Evolutionary conservation across 169 alveolate species (phyloP).

Genomic region (Amoebophrya sp.): DNA sequence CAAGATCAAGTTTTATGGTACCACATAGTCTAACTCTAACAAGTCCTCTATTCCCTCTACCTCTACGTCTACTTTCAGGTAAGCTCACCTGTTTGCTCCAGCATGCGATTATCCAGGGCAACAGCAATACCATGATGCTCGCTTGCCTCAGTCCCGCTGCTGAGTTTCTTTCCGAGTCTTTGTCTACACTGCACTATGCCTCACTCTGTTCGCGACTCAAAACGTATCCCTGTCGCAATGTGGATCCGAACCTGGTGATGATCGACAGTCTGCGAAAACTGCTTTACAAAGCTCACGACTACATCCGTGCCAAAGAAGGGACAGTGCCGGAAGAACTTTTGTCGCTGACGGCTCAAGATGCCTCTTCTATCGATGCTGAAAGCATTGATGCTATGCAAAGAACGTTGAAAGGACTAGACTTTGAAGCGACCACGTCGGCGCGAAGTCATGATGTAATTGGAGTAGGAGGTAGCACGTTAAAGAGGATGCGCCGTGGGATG

Average conservation of each 20-base stretch:
- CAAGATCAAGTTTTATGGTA: too few species aligned
- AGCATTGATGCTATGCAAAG: too few species aligned
- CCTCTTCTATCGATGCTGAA: too few species aligned
- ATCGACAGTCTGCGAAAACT: neutral
- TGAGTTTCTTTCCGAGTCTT: neutral
- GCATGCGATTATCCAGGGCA: conserved; percentile 1
- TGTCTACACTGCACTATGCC: neutral
- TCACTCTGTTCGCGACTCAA: neutral
- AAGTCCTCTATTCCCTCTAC: neutral
- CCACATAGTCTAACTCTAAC: too few species aligned
- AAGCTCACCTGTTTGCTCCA: conserved; percentile 9
- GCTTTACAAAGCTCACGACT: neutral
- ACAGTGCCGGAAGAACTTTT: neutral
- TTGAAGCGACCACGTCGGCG: too few species aligned
- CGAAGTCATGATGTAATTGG: too few species aligned
- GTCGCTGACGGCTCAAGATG: too few species aligned
- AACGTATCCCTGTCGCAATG: conserved; percentile 8
- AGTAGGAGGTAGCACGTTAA: too few species aligned
- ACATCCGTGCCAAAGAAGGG: neutral
- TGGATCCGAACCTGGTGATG: neutral
- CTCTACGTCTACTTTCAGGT: neutral
- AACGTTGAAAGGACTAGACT: too few species aligned
- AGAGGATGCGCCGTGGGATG: too few species aligned
- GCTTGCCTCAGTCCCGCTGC: neutral
- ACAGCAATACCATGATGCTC: neutral